phyloP scores from a whole-genome alignment of 1,284 basidiomycete genomes.

The Phellopilus nigrolimitatus region DNA sequence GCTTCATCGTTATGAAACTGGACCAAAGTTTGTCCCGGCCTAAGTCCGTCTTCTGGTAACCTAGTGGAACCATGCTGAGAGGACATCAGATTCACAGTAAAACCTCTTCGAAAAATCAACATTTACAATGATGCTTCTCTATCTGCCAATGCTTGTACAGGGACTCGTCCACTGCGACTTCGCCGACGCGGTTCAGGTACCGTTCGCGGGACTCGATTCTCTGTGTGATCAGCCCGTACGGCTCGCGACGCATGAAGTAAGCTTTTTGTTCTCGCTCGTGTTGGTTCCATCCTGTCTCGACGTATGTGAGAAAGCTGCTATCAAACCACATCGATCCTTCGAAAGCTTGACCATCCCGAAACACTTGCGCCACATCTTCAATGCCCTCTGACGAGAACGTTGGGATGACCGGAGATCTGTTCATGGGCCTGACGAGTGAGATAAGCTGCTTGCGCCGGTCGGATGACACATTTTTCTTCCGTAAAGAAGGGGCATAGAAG shows the following conservation, averaged over 20 bases:
- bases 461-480: constrained; percentile 8
- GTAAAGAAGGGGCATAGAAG: constrained; percentile 12
- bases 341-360: constrained; percentile 6
- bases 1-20: constrained; percentile 9
- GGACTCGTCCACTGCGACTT: constrained; percentile 17
- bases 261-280: constrained; percentile 17
- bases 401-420: not conserved
- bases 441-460: not conserved
- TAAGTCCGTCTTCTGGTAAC: constrained; percentile 5
- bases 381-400: constrained; percentile 13
- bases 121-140: constrained; percentile 17
- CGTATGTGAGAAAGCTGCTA: constrained; percentile 9
- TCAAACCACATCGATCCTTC: constrained; percentile 17
- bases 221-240: constrained; percentile 14
- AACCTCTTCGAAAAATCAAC: not conserved
- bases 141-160: constrained; percentile 20
- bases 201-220: constrained; percentile 18
- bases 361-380: constrained; percentile 10
- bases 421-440: constrained; percentile 1
- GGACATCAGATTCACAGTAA: not conserved
- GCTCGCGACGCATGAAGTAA: constrained; percentile 19
- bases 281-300: constrained; percentile 19
- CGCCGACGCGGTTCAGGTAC: constrained; percentile 7
- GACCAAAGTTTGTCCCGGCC: constrained; percentile 13
- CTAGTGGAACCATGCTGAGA: constrained; percentile 17